Conservation (phyloP, 257 asterid genomes). For the Nyctanthes arbortristis region DNA sequence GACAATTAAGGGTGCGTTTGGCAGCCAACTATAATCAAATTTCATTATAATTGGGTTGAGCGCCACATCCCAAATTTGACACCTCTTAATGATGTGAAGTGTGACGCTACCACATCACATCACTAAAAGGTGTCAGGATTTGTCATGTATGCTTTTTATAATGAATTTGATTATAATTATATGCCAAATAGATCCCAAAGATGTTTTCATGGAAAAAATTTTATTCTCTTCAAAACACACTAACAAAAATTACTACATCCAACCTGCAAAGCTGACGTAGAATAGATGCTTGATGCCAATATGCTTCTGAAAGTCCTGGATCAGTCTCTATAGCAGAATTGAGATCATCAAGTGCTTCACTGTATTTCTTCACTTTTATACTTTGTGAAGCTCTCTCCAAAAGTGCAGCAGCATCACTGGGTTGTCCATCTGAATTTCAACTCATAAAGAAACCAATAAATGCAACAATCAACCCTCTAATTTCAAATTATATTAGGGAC, state of each 20-base stretch:
- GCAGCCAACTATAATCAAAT: no score
- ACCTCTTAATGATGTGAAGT: no score
- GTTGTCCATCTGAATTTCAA: slow-evolving; percentile 54
- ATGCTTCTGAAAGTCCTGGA: slow-evolving; percentile 80
- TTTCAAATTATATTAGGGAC: no score
- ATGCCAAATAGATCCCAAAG: no score
- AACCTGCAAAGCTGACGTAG: slow-evolving; percentile 90
- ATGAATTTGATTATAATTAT: no score
- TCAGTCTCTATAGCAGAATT: slow-evolving; percentile 87
- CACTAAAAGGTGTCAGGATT: no score
- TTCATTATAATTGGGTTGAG: no score
- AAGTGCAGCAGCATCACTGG: slow-evolving; percentile 70
- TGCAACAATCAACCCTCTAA: background rate
- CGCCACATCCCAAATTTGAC: no score
- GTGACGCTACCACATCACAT: no score
- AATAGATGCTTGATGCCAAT: slow-evolving; percentile 74
- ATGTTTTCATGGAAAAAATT: no score
- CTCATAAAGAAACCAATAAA: slow-evolving; percentile 13
- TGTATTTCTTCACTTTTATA: slow-evolving; percentile 74
- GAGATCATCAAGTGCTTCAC: slow-evolving; percentile 84
- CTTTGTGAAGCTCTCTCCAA: slow-evolving; percentile 75
- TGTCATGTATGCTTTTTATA: no score
- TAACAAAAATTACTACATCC: background rate
- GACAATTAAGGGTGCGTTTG: no score
- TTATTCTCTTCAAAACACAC: background rate